Percentiles rank a stretch among this genome's conserved stretches.
These are phyloP conservation scores for Parmales sp. DNA, from an alignment of 108 stramenopile species.

Conservation along the genomic window DNA sequence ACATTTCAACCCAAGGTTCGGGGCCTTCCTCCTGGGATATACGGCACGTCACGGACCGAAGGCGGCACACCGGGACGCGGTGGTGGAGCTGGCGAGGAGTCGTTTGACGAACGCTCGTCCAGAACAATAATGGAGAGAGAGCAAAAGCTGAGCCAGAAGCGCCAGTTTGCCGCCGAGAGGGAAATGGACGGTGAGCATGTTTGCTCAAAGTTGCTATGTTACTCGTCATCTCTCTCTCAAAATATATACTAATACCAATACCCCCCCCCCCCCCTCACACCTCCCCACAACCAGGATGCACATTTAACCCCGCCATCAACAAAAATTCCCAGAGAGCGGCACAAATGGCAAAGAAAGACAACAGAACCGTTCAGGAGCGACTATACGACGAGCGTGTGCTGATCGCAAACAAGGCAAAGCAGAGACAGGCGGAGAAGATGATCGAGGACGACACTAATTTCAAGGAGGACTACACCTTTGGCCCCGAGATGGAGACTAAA, in stretches of 20 bases:
- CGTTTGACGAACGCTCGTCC: neutral
- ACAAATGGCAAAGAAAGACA: conserved; percentile 4
- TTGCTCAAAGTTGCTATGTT: neutral
- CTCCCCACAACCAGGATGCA: neutral
- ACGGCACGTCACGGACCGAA: no score
- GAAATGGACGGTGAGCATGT: neutral
- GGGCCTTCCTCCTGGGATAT: neutral
- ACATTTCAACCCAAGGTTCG: conserved; percentile 1
- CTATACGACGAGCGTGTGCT: conserved; percentile 3
- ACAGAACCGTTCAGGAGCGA: neutral
- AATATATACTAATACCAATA: neutral
- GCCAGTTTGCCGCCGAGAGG: neutral
- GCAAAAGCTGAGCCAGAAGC: neutral
- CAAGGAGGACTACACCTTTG: neutral
- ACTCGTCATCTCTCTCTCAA: neutral
- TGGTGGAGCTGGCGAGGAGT: neutral
- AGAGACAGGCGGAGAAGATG: neutral
- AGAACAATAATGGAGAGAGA: neutral
- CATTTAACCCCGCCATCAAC: conserved; percentile 3
- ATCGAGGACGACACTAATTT: neutral
- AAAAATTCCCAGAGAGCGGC: neutral
- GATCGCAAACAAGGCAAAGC: neutral
- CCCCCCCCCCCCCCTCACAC: neutral
- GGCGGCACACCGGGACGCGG: neutral
- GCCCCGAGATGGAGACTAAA: neutral